Evolutionary conservation across 2,329 filamentous ascomycete species (phyloP), one percentile per base, ranked within the genome.

Genomic region (Botrytis tulipae): DNA sequence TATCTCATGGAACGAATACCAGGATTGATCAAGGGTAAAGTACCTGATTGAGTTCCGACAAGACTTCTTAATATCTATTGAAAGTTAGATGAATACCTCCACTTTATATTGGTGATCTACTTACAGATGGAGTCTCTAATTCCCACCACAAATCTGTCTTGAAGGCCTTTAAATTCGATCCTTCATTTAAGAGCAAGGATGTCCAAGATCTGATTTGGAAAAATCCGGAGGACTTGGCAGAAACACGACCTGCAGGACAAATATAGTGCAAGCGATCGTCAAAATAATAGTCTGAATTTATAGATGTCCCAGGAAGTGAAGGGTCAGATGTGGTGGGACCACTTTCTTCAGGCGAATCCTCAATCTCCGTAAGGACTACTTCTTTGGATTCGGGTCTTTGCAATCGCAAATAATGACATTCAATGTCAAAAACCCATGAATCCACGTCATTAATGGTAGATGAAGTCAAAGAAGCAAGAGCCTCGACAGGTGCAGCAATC

Each of bases 121-220:
- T 73, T 73, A 91, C 10, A 29, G 80, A 81, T 62, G 80, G 79
- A 46, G 91, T 87, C 1, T 86, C 84, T 62, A 89, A 89, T 51
- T 90, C 84, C 78, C 91, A 93, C 82, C 91, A 93, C 78, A 93
- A 90, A 80, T 93, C 92, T 6, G 88, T 90, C 65, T 74, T 72
- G 69, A 87, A 95, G 9, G 89, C 91, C 73, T 86, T 86, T n/a
- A 92, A 86, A 7, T 89, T 93, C 0, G 91, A 93, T 14, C 92
- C 91, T 82, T 95, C 92, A 80, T 95, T 95, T 76, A 94, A 87
- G 2, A 87, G 83, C 0, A 94, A 78, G 29, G 87, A 86, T 0
- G 85, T 86, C 92, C 93, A 95, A 2, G 87, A 87, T 35, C 78
- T 67, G 51, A 78, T 72, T 20, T 76, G 62, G 54, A 80, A 79